Conservation (phyloP, 108 stramenopile genomes). For the Fistulifera solaris region DNA sequence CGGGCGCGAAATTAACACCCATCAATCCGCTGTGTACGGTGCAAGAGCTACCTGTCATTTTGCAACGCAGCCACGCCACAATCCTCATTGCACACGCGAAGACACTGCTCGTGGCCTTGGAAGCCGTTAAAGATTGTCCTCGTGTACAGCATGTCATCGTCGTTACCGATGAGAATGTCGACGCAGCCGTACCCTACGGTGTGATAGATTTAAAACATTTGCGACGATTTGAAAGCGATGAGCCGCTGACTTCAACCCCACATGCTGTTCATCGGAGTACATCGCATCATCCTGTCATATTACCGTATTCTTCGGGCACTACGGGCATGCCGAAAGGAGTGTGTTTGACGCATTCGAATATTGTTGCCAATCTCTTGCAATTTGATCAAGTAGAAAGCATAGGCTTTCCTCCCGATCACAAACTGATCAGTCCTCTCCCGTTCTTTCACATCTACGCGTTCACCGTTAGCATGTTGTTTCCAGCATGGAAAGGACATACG, state of each 20-base stretch:
- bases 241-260: conserved; percentile 25
- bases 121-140: conserved; percentile 38
- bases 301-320: conserved; percentile 91
- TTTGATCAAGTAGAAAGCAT: conserved; percentile 43
- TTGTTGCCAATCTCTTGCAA: conserved; percentile 70
- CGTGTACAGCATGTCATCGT: conserved; percentile 56
- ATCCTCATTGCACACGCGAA: conserved; percentile 63
- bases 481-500: conserved; percentile 56
- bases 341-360: conserved; percentile 78
- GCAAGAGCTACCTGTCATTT: conserved; percentile 46
- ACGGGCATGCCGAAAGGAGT: conserved; percentile 95
- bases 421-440: conserved; percentile 76
- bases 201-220: conserved; percentile 41
- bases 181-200: conserved; percentile 45
- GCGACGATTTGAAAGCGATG: conserved; percentile 10
- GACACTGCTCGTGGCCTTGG: conserved; percentile 51
- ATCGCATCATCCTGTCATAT: conserved; percentile 44
- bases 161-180: conserved; percentile 44
- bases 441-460: conserved; percentile 92
- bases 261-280: conserved; percentile 35
- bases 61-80: conserved; percentile 48
- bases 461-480: conserved; percentile 43
- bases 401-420: conserved; percentile 36
- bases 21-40: conserved; percentile 77
- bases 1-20: conserved; percentile 72